phyloP scores from a whole-genome alignment of 2,329 filamentous ascomycete genomes.

The Xylariaceae sp. region DNA sequence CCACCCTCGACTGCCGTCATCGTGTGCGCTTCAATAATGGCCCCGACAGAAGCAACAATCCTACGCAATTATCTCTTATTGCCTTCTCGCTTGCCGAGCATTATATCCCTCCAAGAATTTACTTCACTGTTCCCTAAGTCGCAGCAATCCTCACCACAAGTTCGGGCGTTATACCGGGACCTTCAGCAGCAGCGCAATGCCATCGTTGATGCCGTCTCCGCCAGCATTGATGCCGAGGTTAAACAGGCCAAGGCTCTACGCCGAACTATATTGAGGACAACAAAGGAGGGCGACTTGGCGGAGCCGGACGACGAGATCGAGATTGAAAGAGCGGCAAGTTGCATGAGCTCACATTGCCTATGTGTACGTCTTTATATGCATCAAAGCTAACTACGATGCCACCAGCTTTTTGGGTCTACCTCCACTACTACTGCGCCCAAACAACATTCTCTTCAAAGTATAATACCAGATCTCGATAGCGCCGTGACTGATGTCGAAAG shows the following conservation, averaged over 20 bases:
- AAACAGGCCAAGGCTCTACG: constrained; percentile 56
- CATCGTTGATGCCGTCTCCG: constrained; percentile 62
- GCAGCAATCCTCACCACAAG: constrained; percentile 60
- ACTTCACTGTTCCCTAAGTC: constrained; percentile 68
- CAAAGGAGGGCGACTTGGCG: constrained; percentile 49
- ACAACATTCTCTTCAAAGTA: constrained; percentile 58
- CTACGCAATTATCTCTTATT: constrained; percentile 74
- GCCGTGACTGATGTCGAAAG: constrained; percentile 62
- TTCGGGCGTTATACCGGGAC: constrained; percentile 71
- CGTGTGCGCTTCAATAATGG: constrained; percentile 45
- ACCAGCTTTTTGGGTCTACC: constrained; percentile 55
- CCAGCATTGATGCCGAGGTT: constrained; percentile 62
- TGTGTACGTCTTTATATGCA: not conserved
- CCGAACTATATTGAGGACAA: constrained; percentile 52
- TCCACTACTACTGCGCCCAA: constrained; percentile 43
- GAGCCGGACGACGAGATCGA: constrained; percentile 61
- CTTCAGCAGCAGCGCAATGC: constrained; percentile 69
- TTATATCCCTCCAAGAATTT: constrained; percentile 72
- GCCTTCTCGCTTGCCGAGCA: constrained; percentile 67
- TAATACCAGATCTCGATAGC: constrained; percentile 65
- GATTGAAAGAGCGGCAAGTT: constrained; percentile 53
- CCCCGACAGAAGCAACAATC: constrained; percentile 70
- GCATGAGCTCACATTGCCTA: constrained; percentile 4
- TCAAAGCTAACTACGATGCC: constrained; percentile 18
- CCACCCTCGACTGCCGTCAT: not conserved